Evolutionary conservation across 495 filamentous ascomycete species (phyloP), one percentile per base, ranked within the genome.

Genomic region (Immersiella caudata): DNA sequence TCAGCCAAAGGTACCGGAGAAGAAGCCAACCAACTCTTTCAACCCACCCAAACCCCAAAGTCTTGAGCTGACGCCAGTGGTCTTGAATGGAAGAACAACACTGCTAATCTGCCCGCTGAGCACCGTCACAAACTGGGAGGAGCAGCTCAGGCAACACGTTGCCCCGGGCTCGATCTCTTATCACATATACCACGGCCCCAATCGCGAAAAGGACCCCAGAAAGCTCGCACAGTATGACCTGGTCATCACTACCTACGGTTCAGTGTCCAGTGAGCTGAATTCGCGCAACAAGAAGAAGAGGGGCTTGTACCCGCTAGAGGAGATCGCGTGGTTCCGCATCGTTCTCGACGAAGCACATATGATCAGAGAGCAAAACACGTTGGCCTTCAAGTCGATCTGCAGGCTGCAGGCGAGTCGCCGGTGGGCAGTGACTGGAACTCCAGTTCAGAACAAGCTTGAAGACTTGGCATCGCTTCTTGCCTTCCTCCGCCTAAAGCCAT

Each of bases 321-420:
- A 88, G 68, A 89, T 94, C 68, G 90, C 91, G 67, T 96, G 94
- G 90, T 98, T 98, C 74, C 90, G 95, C 8, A 93, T 99, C 63
- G 94, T 97, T 0, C 85, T 99, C 26, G 95, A 99, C 72, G 95
- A 99, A 78, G 95, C 94, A 16, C 95, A 99, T 79, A 90, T 89
- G 72, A 97, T 99, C 70, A 89, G 95, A 11, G 92, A 96, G 71
- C 90, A 92, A 68, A 83, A 81, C 20, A 94, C 94, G 0, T 80
- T 88, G 62, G 89, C 93, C 60, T 94, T 92, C 12, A 91, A 93
- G 73, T 89, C 91, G 1, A 89, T 94, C n/a, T 91, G 93, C 69
- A 83, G 87, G n/a, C 82, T 99, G 12, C 84, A 90, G 60, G 91
- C 93, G 6, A 85, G 91, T 71, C 87, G 95, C 25, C 88, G 93